phyloP scores from a whole-genome alignment of 192 early-diverging fungal genomes.

The Coemansia sp. region DNA sequence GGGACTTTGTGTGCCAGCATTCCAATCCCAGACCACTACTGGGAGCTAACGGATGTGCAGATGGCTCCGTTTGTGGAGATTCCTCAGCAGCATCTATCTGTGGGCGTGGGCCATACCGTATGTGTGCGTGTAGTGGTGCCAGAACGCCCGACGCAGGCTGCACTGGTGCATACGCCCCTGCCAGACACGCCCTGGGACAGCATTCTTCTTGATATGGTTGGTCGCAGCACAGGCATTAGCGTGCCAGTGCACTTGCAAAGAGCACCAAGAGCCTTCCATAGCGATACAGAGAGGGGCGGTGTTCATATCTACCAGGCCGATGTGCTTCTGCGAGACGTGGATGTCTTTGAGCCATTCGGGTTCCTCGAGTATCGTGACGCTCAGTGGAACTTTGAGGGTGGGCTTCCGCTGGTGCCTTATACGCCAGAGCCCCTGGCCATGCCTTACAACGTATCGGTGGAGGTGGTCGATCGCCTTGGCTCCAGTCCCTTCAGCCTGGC shows the following conservation, averaged over 20 bases:
- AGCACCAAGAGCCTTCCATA: no score
- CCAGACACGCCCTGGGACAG: constrained; percentile 39
- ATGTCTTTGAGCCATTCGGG: constrained; percentile 23
- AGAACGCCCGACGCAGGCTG: neutral
- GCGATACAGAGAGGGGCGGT: neutral
- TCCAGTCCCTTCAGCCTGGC: constrained; percentile 8
- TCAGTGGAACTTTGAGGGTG: constrained; percentile 48
- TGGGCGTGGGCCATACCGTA: constrained; percentile 15
- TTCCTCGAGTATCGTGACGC: constrained; percentile 43
- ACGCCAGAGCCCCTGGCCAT: neutral
- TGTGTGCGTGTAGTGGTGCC: constrained; percentile 51
- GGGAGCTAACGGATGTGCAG: neutral
- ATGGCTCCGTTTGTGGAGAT: constrained; percentile 1
- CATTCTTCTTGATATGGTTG: constrained; percentile 32
- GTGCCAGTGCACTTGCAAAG: constrained; percentile 7
- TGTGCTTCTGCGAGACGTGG: constrained; percentile 33
- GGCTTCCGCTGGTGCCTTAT: constrained; percentile 1
- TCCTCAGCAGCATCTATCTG: neutral
- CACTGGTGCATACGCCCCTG: constrained; percentile 15
- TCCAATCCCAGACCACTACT: constrained; percentile 4
- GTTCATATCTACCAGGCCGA: constrained; percentile 53
- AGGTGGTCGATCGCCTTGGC: neutral
- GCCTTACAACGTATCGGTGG: neutral
- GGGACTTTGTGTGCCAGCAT: neutral
- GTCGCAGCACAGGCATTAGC: constrained; percentile 10